Conservation (phyloP, 2,329 filamentous ascomycete genomes). For the Arthrocladium fulminans region DNA sequence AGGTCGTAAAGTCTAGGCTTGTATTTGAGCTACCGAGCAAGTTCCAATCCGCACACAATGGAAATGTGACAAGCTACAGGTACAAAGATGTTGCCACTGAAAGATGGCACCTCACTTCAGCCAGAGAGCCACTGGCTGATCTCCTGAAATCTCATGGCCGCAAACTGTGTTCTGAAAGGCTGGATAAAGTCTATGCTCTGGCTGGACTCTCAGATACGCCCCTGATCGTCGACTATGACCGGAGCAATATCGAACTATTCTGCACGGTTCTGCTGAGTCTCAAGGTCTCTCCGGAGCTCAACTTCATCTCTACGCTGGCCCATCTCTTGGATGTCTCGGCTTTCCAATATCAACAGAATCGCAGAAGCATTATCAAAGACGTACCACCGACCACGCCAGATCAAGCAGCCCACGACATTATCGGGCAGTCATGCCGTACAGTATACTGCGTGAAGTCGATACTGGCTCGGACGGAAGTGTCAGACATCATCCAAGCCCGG, state of each 20-base stretch:
- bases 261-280: conserved; percentile 6
- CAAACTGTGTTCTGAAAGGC: background rate
- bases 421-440: background rate
- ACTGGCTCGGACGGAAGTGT: conserved; percentile 1
- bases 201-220: background rate
- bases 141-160: conserved; percentile 1
- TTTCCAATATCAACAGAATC: conserved; percentile 1
- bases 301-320: conserved; percentile 4
- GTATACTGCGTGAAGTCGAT: conserved; percentile 6
- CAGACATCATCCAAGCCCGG: conserved; percentile 8
- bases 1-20: conserved; percentile 2
- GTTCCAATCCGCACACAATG: background rate
- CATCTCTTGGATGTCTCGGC: conserved; percentile 2
- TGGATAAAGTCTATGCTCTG: conserved; percentile 7
- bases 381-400: background rate
- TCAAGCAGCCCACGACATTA: conserved; percentile 1
- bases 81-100: conserved; percentile 5
- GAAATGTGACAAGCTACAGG: conserved; percentile 3
- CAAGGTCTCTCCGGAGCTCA: conserved; percentile 7
- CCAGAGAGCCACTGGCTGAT: background rate
- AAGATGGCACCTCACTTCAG: conserved; percentile 1
- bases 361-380: background rate
- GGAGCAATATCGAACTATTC: conserved; percentile 10
- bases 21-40: conserved; percentile 1
- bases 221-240: conserved; percentile 5